Percentiles rank a stretch among this genome's conserved stretches.
These are phyloP conservation scores for Blepharisma undulans DNA, from an alignment of 169 alveolate species.

Conservation along the genomic window DNA sequence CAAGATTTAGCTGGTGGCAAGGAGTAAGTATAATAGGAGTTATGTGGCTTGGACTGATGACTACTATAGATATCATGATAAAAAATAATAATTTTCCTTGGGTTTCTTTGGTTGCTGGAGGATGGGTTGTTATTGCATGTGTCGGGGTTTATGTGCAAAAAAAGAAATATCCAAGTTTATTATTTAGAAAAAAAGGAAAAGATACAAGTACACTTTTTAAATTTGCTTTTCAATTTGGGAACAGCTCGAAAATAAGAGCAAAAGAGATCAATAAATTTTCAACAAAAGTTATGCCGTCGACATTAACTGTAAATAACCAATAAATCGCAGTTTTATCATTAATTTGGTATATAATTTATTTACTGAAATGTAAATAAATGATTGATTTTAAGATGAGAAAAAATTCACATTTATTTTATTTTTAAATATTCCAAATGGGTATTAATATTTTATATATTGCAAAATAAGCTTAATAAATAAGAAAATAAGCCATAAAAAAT, in stretches of 20 bases:
- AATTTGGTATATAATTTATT: too few relatives aligned
- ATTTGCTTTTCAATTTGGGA: neutral
- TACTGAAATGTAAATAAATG: too few relatives aligned
- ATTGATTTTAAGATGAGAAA: too few relatives aligned
- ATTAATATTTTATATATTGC: too few relatives aligned
- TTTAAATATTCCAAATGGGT: too few relatives aligned
- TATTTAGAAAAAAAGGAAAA: neutral
- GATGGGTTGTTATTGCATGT: neutral
- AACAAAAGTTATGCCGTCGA: neutral
- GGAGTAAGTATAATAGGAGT: neutral
- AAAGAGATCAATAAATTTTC: neutral
- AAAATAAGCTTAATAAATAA: too few relatives aligned
- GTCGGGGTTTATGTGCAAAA: neutral
- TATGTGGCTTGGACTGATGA: neutral
- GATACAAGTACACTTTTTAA: neutral
- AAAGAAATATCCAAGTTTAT: neutral
- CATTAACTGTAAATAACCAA: neutral
- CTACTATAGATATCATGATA: neutral
- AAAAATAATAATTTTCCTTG: neutral
- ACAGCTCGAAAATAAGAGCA: neutral
- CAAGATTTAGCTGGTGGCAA: constrained; percentile 15
- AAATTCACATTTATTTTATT: too few relatives aligned
- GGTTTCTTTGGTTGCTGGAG: neutral
- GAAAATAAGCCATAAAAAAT: too few relatives aligned
- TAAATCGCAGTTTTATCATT: neutral